These are phyloP conservation scores for Alternaria brassicicola DNA, from an alignment of 2,329 filamentous ascomycete genomes.

Conservation along the genomic window DNA sequence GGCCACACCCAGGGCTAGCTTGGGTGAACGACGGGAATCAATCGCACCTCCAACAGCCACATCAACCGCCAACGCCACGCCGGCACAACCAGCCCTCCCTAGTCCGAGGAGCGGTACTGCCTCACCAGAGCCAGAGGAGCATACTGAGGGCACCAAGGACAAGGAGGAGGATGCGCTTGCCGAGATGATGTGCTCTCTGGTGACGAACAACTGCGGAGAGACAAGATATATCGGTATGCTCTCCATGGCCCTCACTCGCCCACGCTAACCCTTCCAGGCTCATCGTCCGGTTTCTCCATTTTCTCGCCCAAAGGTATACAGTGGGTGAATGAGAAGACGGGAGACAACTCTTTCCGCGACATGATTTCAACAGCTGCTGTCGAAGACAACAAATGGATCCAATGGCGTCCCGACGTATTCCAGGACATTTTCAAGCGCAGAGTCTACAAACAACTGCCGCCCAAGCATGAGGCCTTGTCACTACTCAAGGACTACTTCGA, in stretches of 20 bases:
- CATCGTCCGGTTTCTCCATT: slow-evolving; percentile 96
- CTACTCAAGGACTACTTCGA: slow-evolving; percentile 94
- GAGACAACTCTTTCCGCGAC: slow-evolving; percentile 90
- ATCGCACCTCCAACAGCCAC: slow-evolving; percentile 47
- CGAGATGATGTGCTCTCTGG: slow-evolving; percentile 98
- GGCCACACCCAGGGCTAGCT: slow-evolving; percentile 27
- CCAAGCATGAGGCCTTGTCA: slow-evolving; percentile 85
- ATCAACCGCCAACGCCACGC: slow-evolving; percentile 44
- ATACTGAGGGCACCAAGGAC: slow-evolving; percentile 50
- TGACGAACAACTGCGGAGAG: slow-evolving; percentile 93
- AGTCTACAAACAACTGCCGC: slow-evolving; percentile 81
- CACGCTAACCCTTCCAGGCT: slow-evolving; percentile 62
- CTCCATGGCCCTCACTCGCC: neutral
- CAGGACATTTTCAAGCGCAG: slow-evolving; percentile 86
- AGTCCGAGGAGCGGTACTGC: slow-evolving; percentile 59
- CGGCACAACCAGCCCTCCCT: slow-evolving; percentile 53
- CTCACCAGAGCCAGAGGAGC: slow-evolving; percentile 56
- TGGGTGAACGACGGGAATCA: slow-evolving; percentile 43
- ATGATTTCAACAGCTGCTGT: slow-evolving; percentile 90
- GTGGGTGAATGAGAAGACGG: slow-evolving; percentile 98
- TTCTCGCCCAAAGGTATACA: slow-evolving; percentile 98
- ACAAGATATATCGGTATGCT: slow-evolving; percentile 88
- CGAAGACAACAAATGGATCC: slow-evolving; percentile 93
- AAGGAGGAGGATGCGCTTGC: slow-evolving; percentile 83
- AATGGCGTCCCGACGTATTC: slow-evolving; percentile 98